phyloP scores from a whole-genome alignment of 768 basidiomycete species.

The Tulasnella sp. region DNA sequence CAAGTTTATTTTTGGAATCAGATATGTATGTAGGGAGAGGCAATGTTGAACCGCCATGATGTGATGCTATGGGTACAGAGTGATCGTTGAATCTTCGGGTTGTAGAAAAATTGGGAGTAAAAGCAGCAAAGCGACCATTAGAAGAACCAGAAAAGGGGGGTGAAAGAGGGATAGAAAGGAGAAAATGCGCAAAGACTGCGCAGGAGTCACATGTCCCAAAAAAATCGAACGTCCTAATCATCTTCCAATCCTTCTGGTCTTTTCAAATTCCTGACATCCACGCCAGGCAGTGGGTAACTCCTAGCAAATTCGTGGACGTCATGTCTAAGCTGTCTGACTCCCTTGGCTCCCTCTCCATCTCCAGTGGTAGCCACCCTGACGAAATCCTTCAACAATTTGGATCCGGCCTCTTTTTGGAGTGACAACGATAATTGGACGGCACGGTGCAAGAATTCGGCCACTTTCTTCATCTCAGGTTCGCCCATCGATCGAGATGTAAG shows the following conservation, averaged over 20 bases:
- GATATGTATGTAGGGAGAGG: too few species aligned
- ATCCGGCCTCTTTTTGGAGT: conserved; percentile 89
- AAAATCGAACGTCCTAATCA: conserved; percentile 3
- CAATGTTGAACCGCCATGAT: conserved; percentile 3
- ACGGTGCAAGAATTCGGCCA: conserved; percentile 87
- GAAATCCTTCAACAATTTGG: conserved; percentile 93
- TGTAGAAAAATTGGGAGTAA: neutral
- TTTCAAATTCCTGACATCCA: conserved; percentile 36
- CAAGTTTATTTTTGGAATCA: too few species aligned
- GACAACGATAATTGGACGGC: conserved; percentile 79
- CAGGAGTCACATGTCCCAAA: neutral
- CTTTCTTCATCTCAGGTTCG: conserved; percentile 73
- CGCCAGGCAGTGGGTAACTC: conserved; percentile 88
- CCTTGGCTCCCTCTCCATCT: conserved; percentile 51
- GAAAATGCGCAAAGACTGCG: neutral
- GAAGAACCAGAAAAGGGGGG: too few species aligned
- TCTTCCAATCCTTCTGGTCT: conserved; percentile 20
- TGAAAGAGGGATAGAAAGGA: too few species aligned
- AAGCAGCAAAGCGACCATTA: neutral
- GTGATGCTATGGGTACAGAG: neutral
- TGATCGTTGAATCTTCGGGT: conserved; percentile 8
- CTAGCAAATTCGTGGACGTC: conserved; percentile 76
- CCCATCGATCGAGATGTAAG: conserved; percentile 89
- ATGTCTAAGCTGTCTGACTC: conserved; percentile 57
- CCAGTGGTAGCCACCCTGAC: conserved; percentile 60